Base-by-base conservation (phyloP, 2,329 filamentous ascomycete species). In the Bisporella sp. region DNA sequence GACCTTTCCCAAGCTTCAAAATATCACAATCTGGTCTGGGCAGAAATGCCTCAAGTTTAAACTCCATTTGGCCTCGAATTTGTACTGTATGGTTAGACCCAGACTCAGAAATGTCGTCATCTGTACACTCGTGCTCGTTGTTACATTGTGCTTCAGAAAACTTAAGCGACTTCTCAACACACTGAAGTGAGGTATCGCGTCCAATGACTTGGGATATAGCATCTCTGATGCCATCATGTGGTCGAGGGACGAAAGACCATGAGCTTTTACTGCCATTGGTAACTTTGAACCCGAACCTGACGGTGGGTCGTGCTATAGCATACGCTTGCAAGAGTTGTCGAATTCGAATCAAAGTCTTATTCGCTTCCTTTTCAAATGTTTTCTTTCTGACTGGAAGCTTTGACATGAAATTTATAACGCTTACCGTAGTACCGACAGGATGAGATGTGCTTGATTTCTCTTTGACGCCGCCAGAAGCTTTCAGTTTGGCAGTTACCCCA, bases 371-470 rank as follows among this genome's bases (percentile, higher is more conserved):
- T 32, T 80, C 56, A 9, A 76, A 72, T 5, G 73, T 66, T 58
- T 83, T 76, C 55, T 75, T 77, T 33, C 87, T 77, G 6, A 89
- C 84, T 0, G 84, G 85, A 21, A 85, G 63, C 13, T 67, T 66
- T 5, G 73, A 69, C 60, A 89, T 82, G 33, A 90, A 72, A 29
- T 77, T 72, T 4, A 71, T 70, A 12, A 83, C 75, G 46, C 73
- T 75, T 32, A 90, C 76, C 1, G 81, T 85, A 1, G 86, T 90
- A 29, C 87, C 87, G n/a, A 82, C 69, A 0, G 82, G 78, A 45
- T 80, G 76, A 5, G 79, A 73, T 32, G 52, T 54, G 5, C 66
- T 65, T 37, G 64, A 66, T 29, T 66, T 65, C 42, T 59, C 64
- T 5, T 59, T 58, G 28, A 74, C 56, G n/a, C 73, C 74, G 12